Evolutionary conservation across 2,329 filamentous ascomycete species (phyloP), one percentile per base, ranked within the genome.

Genomic region (Neoascochyta sp.): DNA sequence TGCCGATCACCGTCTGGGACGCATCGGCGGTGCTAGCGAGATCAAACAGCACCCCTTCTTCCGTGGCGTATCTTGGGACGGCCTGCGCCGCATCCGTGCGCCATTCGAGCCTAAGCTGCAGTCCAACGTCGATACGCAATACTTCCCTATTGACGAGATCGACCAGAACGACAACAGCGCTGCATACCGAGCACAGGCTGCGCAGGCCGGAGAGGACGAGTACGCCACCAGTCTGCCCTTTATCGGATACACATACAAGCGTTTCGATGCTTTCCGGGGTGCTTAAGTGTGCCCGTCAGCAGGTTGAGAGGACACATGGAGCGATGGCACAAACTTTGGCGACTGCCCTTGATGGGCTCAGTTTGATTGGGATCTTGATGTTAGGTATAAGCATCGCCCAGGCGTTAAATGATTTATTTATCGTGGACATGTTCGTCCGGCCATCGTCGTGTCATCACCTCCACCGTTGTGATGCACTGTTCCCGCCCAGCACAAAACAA

Each of bases 111-210:
- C 92, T 3, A 87, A 88, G 56, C 73, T 98, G 44, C 84, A 85
- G 39, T 94, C 87, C 42, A 92, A 92, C 63, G 84, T 95, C 53
- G 92, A 98, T 61, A 95, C 92, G 12, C 90, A 89, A 25, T 96
- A 98, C 73, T 98, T 98, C 80, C 92, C 92, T 7, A 95, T 88
- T 29, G 92, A 98, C 59, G 92, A 98, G 66, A 95, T 98, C 58
- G 88, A 94, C 52, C 90, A 96, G 70, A 90, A 88, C 32, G 89
- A 95, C 63, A 95, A 88, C 44, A 87, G 85, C 33, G 92, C 88
- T 14, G 76, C 86, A 45, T 76, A 95, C 54, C 85, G 87, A 61
- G 86, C 86, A 12, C 86, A 93, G 64, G 86, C 86, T 27, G 81
- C 83, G 39, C 75, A 80, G 52, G 78, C 79, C 29, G 74, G 74